Base-by-base conservation (phyloP, 2,329 filamentous ascomycete species). In the Aspergillus aculeatinus region DNA sequence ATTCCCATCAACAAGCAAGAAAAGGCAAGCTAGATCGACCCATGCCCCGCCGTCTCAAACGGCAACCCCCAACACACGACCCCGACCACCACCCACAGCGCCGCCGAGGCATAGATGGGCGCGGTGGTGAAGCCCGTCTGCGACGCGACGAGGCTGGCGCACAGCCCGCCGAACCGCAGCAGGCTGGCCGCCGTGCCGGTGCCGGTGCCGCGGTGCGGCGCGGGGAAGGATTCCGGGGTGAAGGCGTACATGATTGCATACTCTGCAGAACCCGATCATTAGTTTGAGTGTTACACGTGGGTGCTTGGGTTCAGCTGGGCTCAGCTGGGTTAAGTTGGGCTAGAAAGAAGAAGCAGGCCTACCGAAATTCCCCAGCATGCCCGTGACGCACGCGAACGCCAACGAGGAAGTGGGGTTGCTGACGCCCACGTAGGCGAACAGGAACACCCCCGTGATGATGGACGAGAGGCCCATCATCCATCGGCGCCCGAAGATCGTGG, bases 381-480 rank as follows among this genome's bases (percentile, higher is more conserved):
- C 79, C 1, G 81, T 81, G 7, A 80, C 72, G 35, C 71, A 74
- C n/a, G 70, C 68, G 48, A 76, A 72, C 3, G 69, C 72, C 33
- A 76, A 61, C 53, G 70, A 68, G 6, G 69, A 64, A 0, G 60
- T 76, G 70, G 60, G 77, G 0, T 73, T 79, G 1, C 73, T 72
- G 2, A 81, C 78, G 0, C 68, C 71, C 0, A 80, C 80, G 55
- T 81, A 80, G 2, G 80, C 74, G 14, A 82, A 78, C 16, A 83
- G 76, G 31, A 82, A 81, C 0, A 76, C 73, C 1, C 79, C 80
- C 29, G 80, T 81, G 0, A 82, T 62, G 0, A 76, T 74, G 0
- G 80, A 72, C 0, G 78, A 79, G 4, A 75, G 66, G 1, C 76
- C 76, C 77, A 80, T 80, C 75, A 79, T 80, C 72, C 77, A 79